These are phyloP conservation scores for Ustilago vetiveriae DNA, from an alignment of 1,284 basidiomycete genomes.

Conservation along the genomic window DNA sequence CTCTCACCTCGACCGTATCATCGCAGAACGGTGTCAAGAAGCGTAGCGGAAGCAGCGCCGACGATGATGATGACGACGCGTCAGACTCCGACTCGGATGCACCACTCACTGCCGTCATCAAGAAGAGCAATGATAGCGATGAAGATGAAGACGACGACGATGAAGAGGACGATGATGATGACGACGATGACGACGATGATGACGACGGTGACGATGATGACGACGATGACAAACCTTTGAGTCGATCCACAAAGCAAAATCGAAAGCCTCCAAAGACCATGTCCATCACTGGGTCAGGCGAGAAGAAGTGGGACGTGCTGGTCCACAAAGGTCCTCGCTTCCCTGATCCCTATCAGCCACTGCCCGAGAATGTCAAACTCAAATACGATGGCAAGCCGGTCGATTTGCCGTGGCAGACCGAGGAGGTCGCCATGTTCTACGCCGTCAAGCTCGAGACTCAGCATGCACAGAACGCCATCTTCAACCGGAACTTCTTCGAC, in stretches of 20 bases:
- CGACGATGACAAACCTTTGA: slow-evolving; percentile 71
- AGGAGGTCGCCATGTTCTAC: slow-evolving; percentile 98
- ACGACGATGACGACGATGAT: slow-evolving; percentile 46
- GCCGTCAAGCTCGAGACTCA: slow-evolving; percentile 91
- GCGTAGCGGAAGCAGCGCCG: slow-evolving; percentile 14
- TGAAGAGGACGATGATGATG: slow-evolving; percentile 39
- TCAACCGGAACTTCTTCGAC: slow-evolving; percentile 95
- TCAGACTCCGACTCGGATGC: slow-evolving; percentile 53
- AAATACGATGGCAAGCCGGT: slow-evolving; percentile 88
- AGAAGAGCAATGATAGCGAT: slow-evolving; percentile 29
- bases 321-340: slow-evolving; percentile 95
- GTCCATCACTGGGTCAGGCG: slow-evolving; percentile 53
- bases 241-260: slow-evolving; percentile 19
- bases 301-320: slow-evolving; percentile 84
- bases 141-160: slow-evolving; percentile 41
- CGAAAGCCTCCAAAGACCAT: slow-evolving; percentile 43
- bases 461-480: slow-evolving; percentile 86
- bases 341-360: slow-evolving; percentile 88
- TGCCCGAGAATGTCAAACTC: slow-evolving; percentile 89
- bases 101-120: slow-evolving; percentile 42
- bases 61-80: slow-evolving; percentile 19
- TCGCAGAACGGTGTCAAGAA: slow-evolving; percentile 45
- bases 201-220: slow-evolving; percentile 60
- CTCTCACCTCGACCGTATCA: slow-evolving; percentile 34
- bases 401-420: slow-evolving; percentile 82